Evolutionary conservation across 2,329 filamentous ascomycete species (phyloP), one percentile per base, ranked within the genome.

Genomic region (Davidsoniella neocaledoniae): DNA sequence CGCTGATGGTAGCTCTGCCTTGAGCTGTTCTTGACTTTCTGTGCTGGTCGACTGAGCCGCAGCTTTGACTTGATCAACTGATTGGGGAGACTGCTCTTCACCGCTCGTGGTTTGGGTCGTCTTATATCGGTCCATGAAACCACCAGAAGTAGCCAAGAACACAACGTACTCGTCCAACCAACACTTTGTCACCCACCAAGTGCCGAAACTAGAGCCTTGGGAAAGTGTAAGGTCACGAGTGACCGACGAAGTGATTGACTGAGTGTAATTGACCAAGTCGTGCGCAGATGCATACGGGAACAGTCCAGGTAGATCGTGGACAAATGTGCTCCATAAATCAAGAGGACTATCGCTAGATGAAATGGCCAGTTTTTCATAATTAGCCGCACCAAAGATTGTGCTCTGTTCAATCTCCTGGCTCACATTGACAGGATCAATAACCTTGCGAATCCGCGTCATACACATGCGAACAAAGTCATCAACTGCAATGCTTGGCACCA

Each of bases 111-210:
- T 41, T n/a, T 63, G 63, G 3, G 64, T 64, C 6, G 64, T 65
- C 55, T 68, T 74, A 52, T 73, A 53, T 5, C 46, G 72, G 56
- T 72, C 71, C 68, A 95, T 79, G 60, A 95, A 95, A 0, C 90
- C 90, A 46, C 88, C 90, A 58, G 88, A 81, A 58, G 93, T 86
- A 0, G 86, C 86, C 56, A 94, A 71, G 73, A 93, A 95, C 51
- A 83, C 74, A 46, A 87, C 78, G 85, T 94, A 93, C 66, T 96
- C 90, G 59, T 95, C 88, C 48, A 95, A 76, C 72, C 90, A 96
- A 52, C 90, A 88, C 62, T 95, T 94, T 3, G 87, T 87, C 52
- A 95, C 84, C 85, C 85, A 91, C 86, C 86, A 93, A 5, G 83
- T 81, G n/a, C 84, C 82, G 59, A 90, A 93, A 59, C 83, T 88